These are phyloP conservation scores for Primulina huaijiensis DNA, from an alignment of 257 asterid genomes.

Conservation along the genomic window DNA sequence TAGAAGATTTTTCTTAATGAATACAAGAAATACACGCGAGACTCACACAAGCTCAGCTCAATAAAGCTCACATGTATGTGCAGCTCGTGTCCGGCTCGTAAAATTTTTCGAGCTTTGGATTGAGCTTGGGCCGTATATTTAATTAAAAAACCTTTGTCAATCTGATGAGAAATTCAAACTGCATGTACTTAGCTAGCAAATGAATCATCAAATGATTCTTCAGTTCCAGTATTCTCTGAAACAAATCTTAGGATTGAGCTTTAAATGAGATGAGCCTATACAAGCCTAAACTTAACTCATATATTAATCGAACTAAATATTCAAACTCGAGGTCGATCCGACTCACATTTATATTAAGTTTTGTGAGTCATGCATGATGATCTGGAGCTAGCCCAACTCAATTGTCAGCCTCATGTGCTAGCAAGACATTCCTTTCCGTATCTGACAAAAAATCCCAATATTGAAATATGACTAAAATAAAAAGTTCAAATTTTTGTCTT, in stretches of 20 bases:
- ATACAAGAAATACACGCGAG: conserved; percentile 17
- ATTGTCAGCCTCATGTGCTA: not conserved
- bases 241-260: not conserved
- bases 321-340: not conserved
- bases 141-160: too few relatives aligned
- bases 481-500: conserved; percentile 21
- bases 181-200: too few relatives aligned
- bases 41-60: too few relatives aligned
- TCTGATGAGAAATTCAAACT: too few relatives aligned
- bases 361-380: not conserved
- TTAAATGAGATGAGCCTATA: not conserved
- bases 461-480: conserved; percentile 26
- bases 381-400: not conserved
- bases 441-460: conserved; percentile 17
- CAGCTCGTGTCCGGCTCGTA: too few relatives aligned
- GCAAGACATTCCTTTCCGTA: conserved; percentile 27
- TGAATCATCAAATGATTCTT: too few relatives aligned
- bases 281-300: not conserved
- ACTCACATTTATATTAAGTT: not conserved
- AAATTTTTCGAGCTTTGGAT: too few relatives aligned
- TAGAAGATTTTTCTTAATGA: conserved; percentile 34
- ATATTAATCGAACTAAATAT: too few relatives aligned
- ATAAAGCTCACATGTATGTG: too few relatives aligned
- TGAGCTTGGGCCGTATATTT: too few relatives aligned
- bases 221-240: too few relatives aligned